Conservation (phyloP, 108 stramenopile species). For the Skeletonema marinoi region DNA sequence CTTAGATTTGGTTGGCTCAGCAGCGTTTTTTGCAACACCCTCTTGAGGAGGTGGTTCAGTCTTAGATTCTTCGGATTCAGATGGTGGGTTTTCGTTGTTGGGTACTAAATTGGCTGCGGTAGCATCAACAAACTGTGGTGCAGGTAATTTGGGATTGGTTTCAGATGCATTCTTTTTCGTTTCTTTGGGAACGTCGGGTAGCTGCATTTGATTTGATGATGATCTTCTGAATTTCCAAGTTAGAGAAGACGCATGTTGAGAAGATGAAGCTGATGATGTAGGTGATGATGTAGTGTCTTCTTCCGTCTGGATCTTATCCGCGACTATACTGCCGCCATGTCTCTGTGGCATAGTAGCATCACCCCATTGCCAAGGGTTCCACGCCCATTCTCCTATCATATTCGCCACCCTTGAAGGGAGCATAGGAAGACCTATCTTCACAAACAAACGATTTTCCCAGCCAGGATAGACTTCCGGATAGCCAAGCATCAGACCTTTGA, state of each 20-base stretch:
- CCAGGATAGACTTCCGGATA: slow-evolving; percentile 78
- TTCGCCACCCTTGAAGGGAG: slow-evolving; percentile 67
- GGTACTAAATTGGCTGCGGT: slow-evolving; percentile 1
- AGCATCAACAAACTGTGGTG: slow-evolving; percentile 5
- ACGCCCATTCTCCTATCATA: slow-evolving; percentile 65
- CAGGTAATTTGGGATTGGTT: neutral
- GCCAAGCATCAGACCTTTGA: slow-evolving; percentile 72
- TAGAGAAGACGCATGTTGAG: neutral
- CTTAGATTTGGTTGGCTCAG: neutral
- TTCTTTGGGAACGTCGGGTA: slow-evolving; percentile 12
- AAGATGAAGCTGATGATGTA: neutral
- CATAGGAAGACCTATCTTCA: slow-evolving; percentile 62
- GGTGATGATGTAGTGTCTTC: slow-evolving; percentile 22
- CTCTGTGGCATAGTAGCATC: slow-evolving; percentile 22
- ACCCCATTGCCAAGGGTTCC: slow-evolving; percentile 60
- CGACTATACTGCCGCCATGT: neutral
- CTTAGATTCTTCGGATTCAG: neutral
- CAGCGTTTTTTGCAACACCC: neutral
- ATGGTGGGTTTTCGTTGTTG: neutral
- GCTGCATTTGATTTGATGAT: slow-evolving; percentile 29
- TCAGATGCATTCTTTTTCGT: neutral
- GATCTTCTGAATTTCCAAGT: slow-evolving; percentile 25
- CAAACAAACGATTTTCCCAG: slow-evolving; percentile 73
- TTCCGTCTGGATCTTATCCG: neutral
- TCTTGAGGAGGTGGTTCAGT: neutral